phyloP scores from a whole-genome alignment of 2,329 filamentous ascomycete species.

The Emmonsiellopsis sp. region DNA sequence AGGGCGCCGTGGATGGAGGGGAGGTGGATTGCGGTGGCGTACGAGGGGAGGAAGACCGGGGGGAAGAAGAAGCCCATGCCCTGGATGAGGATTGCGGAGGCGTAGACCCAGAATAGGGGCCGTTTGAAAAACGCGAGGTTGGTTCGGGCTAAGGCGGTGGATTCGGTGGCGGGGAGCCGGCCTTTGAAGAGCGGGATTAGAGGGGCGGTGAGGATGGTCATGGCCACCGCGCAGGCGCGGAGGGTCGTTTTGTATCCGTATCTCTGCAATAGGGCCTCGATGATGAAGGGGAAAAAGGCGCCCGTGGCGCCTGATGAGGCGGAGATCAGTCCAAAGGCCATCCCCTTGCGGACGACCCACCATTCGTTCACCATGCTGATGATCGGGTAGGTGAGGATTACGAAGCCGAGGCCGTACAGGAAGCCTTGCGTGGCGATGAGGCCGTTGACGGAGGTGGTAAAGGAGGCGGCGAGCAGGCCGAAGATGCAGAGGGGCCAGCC shows the following conservation, averaged over 20 bases:
- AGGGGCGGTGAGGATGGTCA: slow-evolving; percentile 32
- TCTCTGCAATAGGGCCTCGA: slow-evolving; percentile 32
- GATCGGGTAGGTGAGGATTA: slow-evolving; percentile 29
- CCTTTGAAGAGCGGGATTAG: slow-evolving; percentile 23
- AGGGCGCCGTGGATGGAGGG: slow-evolving; percentile 14
- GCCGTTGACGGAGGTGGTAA: slow-evolving; percentile 21
- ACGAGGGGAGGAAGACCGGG: slow-evolving; percentile 27
- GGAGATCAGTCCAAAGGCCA: slow-evolving; percentile 38
- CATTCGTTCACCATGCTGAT: slow-evolving; percentile 33
- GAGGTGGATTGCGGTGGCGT: slow-evolving; percentile 14
- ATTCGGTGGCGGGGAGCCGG: slow-evolving; percentile 13
- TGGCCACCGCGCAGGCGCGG: slow-evolving; percentile 31
- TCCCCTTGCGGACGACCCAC: slow-evolving; percentile 31
- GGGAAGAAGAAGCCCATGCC: slow-evolving; percentile 29
- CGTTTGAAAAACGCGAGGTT: slow-evolving; percentile 24
- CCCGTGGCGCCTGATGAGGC: slow-evolving; percentile 30
- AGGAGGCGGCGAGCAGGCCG: slow-evolving; percentile 26
- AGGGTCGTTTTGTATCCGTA: slow-evolving; percentile 38
- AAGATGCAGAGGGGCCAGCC: slow-evolving; percentile 31
- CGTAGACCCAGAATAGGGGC: slow-evolving; percentile 37
- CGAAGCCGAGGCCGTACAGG: slow-evolving; percentile 31
- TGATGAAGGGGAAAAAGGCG: slow-evolving; percentile 35
- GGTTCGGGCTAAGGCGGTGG: slow-evolving; percentile 13
- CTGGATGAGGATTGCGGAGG: slow-evolving; percentile 29
- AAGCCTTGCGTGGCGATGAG: slow-evolving; percentile 35